Percentiles rank a stretch among this genome's conserved stretches.
These are phyloP conservation scores for Penicillium paneum DNA, from an alignment of 2,329 filamentous ascomycete genomes.

Conservation along the genomic window DNA sequence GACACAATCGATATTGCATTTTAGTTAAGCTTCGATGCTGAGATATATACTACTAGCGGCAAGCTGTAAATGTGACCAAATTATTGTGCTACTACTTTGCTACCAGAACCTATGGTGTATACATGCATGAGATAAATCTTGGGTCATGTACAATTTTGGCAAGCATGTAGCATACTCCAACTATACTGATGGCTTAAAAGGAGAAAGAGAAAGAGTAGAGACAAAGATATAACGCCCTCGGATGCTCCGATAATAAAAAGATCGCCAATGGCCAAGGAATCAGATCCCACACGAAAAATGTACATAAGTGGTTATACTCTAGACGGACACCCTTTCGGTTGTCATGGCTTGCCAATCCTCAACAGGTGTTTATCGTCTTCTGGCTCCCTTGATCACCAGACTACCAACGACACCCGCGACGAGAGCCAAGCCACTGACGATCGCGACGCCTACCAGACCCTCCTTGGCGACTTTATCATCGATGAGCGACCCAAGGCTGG, in stretches of 20 bases:
- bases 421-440: slow-evolving; percentile 87
- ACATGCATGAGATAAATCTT: background rate
- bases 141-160: background rate
- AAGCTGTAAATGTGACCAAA: background rate
- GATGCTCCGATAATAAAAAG: slow-evolving; percentile 14
- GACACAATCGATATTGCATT: background rate
- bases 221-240: slow-evolving; percentile 13
- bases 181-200: background rate
- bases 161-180: background rate
- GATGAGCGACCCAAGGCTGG: slow-evolving; percentile 80
- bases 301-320: slow-evolving; percentile 9
- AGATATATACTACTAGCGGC: background rate
- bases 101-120: background rate
- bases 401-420: slow-evolving; percentile 91
- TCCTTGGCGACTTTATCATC: slow-evolving; percentile 96
- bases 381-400: slow-evolving; percentile 73
- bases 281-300: slow-evolving; percentile 2
- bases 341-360: slow-evolving; percentile 14
- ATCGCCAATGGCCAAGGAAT: slow-evolving; percentile 9
- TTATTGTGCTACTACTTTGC: background rate
- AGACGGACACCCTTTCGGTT: slow-evolving; percentile 10
- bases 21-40: background rate
- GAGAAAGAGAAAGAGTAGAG: background rate
- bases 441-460: slow-evolving; percentile 88
- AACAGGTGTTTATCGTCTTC: slow-evolving; percentile 50